Evolutionary conservation across 1,284 basidiomycete species (phyloP).

Genomic region (Malassezia sympodialis): DNA sequence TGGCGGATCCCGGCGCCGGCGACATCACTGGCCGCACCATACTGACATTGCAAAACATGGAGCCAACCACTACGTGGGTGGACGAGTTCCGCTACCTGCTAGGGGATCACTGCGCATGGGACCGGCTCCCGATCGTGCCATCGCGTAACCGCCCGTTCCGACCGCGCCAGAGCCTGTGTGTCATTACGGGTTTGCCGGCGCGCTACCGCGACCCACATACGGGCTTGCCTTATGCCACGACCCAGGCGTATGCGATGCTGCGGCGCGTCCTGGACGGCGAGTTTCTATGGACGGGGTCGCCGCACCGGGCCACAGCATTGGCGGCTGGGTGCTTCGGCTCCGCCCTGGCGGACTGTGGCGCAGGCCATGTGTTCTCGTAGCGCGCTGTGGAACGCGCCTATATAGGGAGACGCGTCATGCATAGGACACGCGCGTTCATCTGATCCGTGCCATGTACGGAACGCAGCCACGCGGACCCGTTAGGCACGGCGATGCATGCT

Average conservation of each 20-base stretch:
- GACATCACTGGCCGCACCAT: conserved; percentile 27
- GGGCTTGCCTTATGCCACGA: conserved; percentile 64
- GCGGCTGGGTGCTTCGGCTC: conserved; percentile 26
- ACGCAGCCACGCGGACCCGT: not conserved
- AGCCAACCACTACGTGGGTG: conserved; percentile 52
- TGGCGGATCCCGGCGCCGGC: not conserved
- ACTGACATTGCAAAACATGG: conserved; percentile 24
- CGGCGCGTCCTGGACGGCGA: conserved; percentile 56
- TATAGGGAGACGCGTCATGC: not conserved
- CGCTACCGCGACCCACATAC: conserved; percentile 65
- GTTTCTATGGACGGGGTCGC: conserved; percentile 27
- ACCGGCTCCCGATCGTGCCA: conserved; percentile 47
- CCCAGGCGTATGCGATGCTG: conserved; percentile 59
- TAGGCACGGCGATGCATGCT: not conserved
- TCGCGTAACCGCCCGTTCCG: conserved; percentile 49
- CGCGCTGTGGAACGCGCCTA: not conserved
- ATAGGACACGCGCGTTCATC: not conserved
- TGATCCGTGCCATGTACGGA: not conserved
- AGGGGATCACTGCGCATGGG: conserved; percentile 55
- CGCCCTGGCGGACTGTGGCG: conserved; percentile 19
- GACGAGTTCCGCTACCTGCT: conserved; percentile 68
- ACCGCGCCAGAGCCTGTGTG: conserved; percentile 48
- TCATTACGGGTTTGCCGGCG: conserved; percentile 51
- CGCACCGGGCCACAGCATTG: conserved; percentile 15
- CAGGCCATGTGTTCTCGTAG: conserved; percentile 18